Conservation (phyloP, 1,284 basidiomycete species). For the Leccinum subrobustum region DNA sequence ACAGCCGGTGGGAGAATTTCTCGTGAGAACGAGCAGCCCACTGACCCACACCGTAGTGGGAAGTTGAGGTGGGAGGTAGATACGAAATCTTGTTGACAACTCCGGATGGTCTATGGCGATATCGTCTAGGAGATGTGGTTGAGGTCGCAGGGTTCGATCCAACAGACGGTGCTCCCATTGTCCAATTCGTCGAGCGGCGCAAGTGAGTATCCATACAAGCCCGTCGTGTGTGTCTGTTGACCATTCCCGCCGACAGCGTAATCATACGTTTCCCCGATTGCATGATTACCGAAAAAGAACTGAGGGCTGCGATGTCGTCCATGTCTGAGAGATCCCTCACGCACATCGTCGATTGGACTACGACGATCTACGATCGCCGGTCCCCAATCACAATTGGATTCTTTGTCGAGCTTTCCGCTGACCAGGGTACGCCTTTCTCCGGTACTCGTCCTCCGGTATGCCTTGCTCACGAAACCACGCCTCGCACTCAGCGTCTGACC, state of each 20-base stretch:
- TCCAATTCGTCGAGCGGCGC: slow-evolving; percentile 2
- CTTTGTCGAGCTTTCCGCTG: slow-evolving; percentile 19
- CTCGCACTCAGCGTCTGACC: not conserved
- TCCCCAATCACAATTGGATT: slow-evolving; percentile 18
- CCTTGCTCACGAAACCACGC: not conserved
- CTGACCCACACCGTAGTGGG: not conserved
- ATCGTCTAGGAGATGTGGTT: not conserved
- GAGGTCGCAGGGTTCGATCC: not conserved
- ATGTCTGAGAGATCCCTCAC: not conserved
- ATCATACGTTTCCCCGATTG: slow-evolving; percentile 13
- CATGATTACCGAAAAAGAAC: slow-evolving; percentile 14
- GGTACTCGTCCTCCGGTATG: not conserved
- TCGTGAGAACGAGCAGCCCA: not conserved
- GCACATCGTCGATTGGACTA: slow-evolving; percentile 22
- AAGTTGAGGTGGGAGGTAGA: not conserved
- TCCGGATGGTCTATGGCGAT: not conserved
- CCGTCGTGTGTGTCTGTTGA: not conserved
- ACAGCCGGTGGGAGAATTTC: not conserved
- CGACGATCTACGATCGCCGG: slow-evolving; percentile 12
- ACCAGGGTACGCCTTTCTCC: slow-evolving; percentile 3
- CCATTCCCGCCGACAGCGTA: not conserved
- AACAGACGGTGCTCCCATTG: not conserved
- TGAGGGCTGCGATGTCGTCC: slow-evolving; percentile 12
- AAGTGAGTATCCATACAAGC: not conserved
- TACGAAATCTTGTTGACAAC: not conserved